Evolutionary conservation across 1,139 yeast genomes (phyloP), one percentile per base, ranked within the genome.

Genomic region (Protomyces gravidus): DNA sequence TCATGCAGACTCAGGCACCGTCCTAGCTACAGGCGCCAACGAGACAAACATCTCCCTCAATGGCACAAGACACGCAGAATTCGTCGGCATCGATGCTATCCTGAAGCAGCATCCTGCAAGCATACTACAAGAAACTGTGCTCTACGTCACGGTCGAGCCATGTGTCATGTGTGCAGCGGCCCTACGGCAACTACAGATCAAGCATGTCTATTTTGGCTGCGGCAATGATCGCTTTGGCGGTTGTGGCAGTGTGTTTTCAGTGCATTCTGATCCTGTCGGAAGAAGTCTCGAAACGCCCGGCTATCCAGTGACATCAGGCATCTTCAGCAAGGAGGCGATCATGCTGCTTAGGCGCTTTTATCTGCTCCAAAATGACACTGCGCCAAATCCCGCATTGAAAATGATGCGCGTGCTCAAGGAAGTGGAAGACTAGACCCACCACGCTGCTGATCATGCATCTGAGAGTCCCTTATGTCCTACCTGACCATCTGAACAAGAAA

Each of bases 101-200:
- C 69, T 81, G 45, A 56, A 67, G 28, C 53, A 65, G 1, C 65
- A 72, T 59, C 63, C 72, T 62, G 68, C 69, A 0, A 60, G 63
- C 1, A 66, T 82, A 13, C 75, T 89, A 72, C 67, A 73, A 56
- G 76, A 79, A 65, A 70, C 81, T 63, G 82, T 82, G 33, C 75
- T 92, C 19, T 92, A 89, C 71, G 99, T 92, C 25, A 89, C 97
- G 0, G 97, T 92, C 0, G 99, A 92, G 71, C 99, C 99, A 0
- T 92, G 99, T 71, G 85, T 94, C 9, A 92, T 92, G 99, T 92
- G 99, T 75, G 97, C 97, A 0, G 84, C 95, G 28, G 92, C 96
- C 1, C 73, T 92, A 55, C 80, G 92, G 61, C 98, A 92, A 68
- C 71, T 90, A 36, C 85, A 86, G 1, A 81, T 92, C 19, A 74